Evolutionary conservation across 2,329 filamentous ascomycete genomes (phyloP).

Genomic region (Cladophialophora immunda): DNA sequence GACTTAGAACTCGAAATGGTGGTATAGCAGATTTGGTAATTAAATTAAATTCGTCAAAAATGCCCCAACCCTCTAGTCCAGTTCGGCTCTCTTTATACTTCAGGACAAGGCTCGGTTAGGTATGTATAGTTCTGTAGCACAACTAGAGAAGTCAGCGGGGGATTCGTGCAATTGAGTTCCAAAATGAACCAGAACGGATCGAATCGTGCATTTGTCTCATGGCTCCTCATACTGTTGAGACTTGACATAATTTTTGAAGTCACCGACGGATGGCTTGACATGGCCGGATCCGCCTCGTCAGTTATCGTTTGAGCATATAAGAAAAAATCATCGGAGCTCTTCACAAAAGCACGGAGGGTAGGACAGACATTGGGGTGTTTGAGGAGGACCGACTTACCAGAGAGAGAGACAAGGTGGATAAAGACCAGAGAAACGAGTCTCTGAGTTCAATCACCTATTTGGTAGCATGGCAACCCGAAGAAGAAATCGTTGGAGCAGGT

Average conservation of each 20-base stretch:
- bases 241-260: slow-evolving; percentile 39
- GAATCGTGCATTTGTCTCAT: background rate
- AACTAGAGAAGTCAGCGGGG: background rate
- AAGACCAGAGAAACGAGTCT: background rate
- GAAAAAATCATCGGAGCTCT: slow-evolving; percentile 35
- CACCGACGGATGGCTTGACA: slow-evolving; percentile 37
- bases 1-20: slow-evolving; percentile 7
- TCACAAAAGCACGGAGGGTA: background rate
- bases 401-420: background rate
- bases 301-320: slow-evolving; percentile 37
- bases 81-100: background rate
- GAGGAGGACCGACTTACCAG: slow-evolving; percentile 17
- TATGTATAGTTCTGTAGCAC: background rate
- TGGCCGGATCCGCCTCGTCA: slow-evolving; percentile 35
- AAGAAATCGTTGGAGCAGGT: background rate
- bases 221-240: slow-evolving; percentile 39
- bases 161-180: background rate
- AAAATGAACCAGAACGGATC: background rate
- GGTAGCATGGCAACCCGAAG: background rate
- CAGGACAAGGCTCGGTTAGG: background rate
- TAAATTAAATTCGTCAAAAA: background rate
- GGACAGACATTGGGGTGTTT: background rate
- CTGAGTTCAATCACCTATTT: background rate
- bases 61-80: background rate
- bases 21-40: slow-evolving; percentile 21